Evolutionary conservation across 352 stramenopile species (phyloP).

Genomic region (Phytopythium sindhum): DNA sequence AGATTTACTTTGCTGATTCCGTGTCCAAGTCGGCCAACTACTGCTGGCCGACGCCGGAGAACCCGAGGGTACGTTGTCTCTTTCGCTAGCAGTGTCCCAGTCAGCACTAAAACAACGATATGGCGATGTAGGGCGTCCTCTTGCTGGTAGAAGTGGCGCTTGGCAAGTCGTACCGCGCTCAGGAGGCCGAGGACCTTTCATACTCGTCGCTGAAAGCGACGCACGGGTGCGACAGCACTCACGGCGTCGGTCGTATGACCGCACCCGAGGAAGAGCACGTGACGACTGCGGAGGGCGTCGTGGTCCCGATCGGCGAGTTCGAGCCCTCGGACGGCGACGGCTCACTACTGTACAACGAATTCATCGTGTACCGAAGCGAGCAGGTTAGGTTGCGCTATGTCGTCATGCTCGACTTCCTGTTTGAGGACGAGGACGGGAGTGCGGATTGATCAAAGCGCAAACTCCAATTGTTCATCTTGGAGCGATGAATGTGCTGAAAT

Average conservation of each 20-base stretch:
- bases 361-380: constrained; percentile 66
- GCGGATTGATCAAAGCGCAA: not conserved
- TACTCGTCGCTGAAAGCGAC: constrained; percentile 38
- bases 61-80: constrained; percentile 30
- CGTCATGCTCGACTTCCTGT: constrained; percentile 49
- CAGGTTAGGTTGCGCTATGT: constrained; percentile 67
- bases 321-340: constrained; percentile 41
- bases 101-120: not conserved
- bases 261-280: constrained; percentile 37
- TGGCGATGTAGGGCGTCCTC: constrained; percentile 39
- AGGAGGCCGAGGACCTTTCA: constrained; percentile 50
- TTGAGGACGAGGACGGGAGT: constrained; percentile 22
- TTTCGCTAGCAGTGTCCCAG: not conserved
- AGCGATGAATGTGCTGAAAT: not conserved
- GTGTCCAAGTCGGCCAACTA: constrained; percentile 83
- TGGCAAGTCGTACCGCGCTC: constrained; percentile 37
- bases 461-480: not conserved
- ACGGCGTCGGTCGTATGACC: constrained; percentile 56
- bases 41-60: constrained; percentile 66
- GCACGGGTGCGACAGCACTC: constrained; percentile 43
- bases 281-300: constrained; percentile 44
- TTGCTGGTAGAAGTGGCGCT: constrained; percentile 66
- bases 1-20: constrained; percentile 87
- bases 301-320: constrained; percentile 57
- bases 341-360: constrained; percentile 73